These are phyloP conservation scores for Fusarium virguliforme DNA, from an alignment of 2,329 filamentous ascomycete species.

Conservation along the genomic window DNA sequence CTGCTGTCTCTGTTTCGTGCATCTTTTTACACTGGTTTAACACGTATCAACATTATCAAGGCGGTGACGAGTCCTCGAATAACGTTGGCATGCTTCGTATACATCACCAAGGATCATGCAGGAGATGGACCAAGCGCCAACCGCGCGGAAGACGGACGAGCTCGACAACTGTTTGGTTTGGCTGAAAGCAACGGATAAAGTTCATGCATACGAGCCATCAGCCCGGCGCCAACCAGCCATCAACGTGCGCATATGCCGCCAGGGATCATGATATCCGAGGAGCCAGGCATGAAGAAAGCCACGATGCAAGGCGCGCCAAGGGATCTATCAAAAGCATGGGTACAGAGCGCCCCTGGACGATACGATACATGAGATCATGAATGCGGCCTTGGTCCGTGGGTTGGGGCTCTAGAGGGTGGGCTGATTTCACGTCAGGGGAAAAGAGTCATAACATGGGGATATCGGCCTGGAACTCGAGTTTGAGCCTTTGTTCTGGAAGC, in stretches of 20 bases:
- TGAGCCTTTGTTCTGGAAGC: slow-evolving; percentile 15
- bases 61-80: neutral
- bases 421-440: slow-evolving; percentile 15
- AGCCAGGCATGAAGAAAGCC: slow-evolving; percentile 20
- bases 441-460: neutral
- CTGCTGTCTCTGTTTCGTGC: neutral
- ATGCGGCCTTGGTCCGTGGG: slow-evolving; percentile 19
- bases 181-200: slow-evolving; percentile 19
- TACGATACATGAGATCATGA: slow-evolving; percentile 24
- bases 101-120: slow-evolving; percentile 3
- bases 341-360: neutral
- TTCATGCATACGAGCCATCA: slow-evolving; percentile 21
- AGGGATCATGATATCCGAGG: slow-evolving; percentile 33
- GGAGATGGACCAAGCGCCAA: slow-evolving; percentile 5
- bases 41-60: neutral
- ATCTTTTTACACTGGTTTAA: neutral
- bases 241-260: slow-evolving; percentile 24
- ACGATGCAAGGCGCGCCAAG: slow-evolving; percentile 9
- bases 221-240: slow-evolving; percentile 6
- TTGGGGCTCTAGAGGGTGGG: slow-evolving; percentile 7
- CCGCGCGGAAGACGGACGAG: neutral
- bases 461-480: slow-evolving; percentile 6
- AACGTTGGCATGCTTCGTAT: neutral
- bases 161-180: slow-evolving; percentile 3
- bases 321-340: slow-evolving; percentile 12